Evolutionary conservation across 768 basidiomycete species (phyloP).

Genomic region (Cubamyces lactineus): DNA sequence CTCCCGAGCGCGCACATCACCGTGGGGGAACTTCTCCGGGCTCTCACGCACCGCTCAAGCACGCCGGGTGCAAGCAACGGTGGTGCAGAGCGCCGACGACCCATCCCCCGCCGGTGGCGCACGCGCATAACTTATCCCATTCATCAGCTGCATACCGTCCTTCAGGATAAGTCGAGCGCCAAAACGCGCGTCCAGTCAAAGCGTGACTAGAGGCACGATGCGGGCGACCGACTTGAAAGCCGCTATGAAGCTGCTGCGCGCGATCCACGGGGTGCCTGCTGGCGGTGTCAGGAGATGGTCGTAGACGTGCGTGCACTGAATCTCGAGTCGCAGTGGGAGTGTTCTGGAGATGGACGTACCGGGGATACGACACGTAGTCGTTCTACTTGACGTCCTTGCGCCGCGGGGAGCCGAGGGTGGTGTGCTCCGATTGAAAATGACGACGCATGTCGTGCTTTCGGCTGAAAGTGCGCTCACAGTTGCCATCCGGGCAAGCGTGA

Average conservation of each 20-base stretch:
- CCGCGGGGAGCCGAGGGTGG: slow-evolving; percentile 19
- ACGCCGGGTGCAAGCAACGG: background rate
- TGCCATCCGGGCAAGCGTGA: background rate
- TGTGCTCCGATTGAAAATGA: slow-evolving; percentile 18
- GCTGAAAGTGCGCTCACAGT: slow-evolving; percentile 8
- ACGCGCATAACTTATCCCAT: slow-evolving; percentile 16
- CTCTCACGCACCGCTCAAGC: slow-evolving; percentile 1
- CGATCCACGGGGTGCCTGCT: slow-evolving; percentile 13
- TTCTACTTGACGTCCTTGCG: slow-evolving; percentile 8
- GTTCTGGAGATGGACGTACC: background rate
- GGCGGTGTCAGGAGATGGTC: background rate
- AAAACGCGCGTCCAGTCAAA: slow-evolving; percentile 4
- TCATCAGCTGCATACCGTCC: slow-evolving; percentile 19
- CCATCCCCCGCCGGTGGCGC: slow-evolving; percentile 3
- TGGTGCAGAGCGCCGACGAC: background rate
- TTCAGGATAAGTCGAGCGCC: slow-evolving; percentile 13
- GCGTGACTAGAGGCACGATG: background rate
- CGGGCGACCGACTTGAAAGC: slow-evolving; percentile 16
- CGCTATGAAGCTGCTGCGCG: slow-evolving; percentile 13
- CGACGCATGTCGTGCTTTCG: slow-evolving; percentile 19
- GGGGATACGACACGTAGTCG: background rate
- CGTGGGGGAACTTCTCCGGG: slow-evolving; percentile 13
- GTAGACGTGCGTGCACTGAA: too few species aligned
- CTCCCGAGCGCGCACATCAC: slow-evolving; percentile 8
- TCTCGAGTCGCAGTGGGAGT: too few species aligned